These are phyloP conservation scores for Brassica napus DNA, from an alignment of 345 rosid genomes.

Conservation along the genomic window Da-Ae NC_063448.1:28406001-28406500, in stretches of 20 bases:
- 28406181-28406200: slow-evolving; percentile 6
- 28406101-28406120: slow-evolving; percentile 66
- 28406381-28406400: neutral
- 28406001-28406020: neutral
- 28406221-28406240: neutral
- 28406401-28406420: neutral
- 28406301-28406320: neutral
- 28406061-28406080: slow-evolving; percentile 66
- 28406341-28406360: neutral
- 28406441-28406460: neutral
- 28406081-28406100: slow-evolving; percentile 65
- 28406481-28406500: too few relatives aligned
- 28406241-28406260: neutral
- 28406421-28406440: neutral
- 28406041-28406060: slow-evolving; percentile 87
- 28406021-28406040: slow-evolving; percentile 73
- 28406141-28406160: too few relatives aligned
- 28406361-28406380: neutral
- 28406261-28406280: neutral
- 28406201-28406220: slow-evolving; percentile 4
- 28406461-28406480: too few relatives aligned
- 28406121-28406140: slow-evolving; percentile 48
- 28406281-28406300: neutral
- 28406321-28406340: neutral
- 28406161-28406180: too few relatives aligned